Conservation (phyloP, 768 basidiomycete genomes). For the Boletus bicolor region DNA sequence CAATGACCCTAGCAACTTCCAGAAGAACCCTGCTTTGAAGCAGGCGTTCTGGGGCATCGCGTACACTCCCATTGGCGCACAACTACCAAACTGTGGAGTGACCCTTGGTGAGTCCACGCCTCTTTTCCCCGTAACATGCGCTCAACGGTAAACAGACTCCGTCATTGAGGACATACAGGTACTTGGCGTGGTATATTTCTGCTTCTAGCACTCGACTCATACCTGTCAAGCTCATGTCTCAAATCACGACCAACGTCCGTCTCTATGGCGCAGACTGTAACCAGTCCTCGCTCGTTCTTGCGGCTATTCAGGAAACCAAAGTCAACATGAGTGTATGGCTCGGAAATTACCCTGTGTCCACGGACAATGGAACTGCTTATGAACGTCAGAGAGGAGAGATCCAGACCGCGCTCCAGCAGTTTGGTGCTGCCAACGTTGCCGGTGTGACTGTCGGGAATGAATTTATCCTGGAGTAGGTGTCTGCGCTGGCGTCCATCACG, state of each 20-base stretch:
- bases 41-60: constrained; percentile 84
- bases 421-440: constrained; percentile 68
- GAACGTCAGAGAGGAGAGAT: constrained; percentile 67
- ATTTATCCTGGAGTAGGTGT: constrained; percentile 70
- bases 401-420: constrained; percentile 65
- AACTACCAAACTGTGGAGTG: constrained; percentile 67
- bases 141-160: constrained; percentile 33
- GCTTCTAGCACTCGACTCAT: constrained; percentile 4
- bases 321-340: constrained; percentile 80
- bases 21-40: constrained; percentile 62
- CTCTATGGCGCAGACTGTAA: constrained; percentile 90
- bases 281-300: constrained; percentile 74
- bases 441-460: constrained; percentile 94
- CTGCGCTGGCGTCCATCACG: not conserved
- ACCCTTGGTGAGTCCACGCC: constrained; percentile 31
- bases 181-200: constrained; percentile 10
- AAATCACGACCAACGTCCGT: constrained; percentile 77
- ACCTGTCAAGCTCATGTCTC: constrained; percentile 64
- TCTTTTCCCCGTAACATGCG: not conserved
- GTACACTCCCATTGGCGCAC: constrained; percentile 78
- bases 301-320: constrained; percentile 88
- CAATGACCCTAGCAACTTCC: constrained; percentile 76
- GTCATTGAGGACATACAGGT: constrained; percentile 76
- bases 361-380: constrained; percentile 69
- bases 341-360: constrained; percentile 62